Evolutionary conservation across 176 grass and related monocot genomes (phyloP).

Genomic region (Oryza brachyantha): DNA sequence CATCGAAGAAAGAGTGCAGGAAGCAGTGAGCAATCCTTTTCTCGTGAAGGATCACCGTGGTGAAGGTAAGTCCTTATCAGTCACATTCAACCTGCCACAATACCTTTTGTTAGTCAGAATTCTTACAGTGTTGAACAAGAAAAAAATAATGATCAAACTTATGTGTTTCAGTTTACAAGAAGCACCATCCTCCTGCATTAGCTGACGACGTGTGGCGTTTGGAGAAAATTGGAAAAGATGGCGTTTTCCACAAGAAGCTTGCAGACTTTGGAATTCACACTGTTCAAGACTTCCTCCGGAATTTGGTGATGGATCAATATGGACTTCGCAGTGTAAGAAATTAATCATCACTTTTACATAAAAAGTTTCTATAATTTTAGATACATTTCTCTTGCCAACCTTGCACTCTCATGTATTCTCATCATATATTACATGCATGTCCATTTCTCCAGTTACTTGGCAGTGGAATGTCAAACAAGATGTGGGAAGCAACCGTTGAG

Average conservation of each 20-base stretch:
- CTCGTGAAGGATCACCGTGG: constrained; percentile 94
- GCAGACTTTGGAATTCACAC: constrained; percentile 61
- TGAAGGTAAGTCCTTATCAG: constrained; percentile 52
- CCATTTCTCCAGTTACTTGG: constrained; percentile 56
- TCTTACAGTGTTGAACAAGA: not conserved
- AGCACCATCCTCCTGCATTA: constrained; percentile 72
- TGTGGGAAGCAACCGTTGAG: constrained; percentile 74
- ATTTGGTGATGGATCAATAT: constrained; percentile 66
- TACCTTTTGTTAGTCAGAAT: not conserved
- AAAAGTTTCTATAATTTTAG: not conserved
- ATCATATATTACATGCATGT: not conserved
- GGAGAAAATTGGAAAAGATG: constrained; percentile 86
- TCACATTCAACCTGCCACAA: not conserved
- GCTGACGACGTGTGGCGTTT: constrained; percentile 74
- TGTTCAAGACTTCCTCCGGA: constrained; percentile 80
- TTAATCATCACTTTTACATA: not conserved
- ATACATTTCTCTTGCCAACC: not conserved
- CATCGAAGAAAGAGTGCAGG: constrained; percentile 51
- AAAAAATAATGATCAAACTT: not conserved
- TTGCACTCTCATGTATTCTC: not conserved
- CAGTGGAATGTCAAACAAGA: constrained; percentile 83
- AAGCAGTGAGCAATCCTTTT: constrained; percentile 82
- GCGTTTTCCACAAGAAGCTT: constrained; percentile 84
- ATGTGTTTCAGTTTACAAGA: constrained; percentile 64
- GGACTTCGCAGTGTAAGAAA: constrained; percentile 58